Evolutionary conservation across 208 protist species (phyloP).

Genomic region (Lotmaria passim): DNA sequence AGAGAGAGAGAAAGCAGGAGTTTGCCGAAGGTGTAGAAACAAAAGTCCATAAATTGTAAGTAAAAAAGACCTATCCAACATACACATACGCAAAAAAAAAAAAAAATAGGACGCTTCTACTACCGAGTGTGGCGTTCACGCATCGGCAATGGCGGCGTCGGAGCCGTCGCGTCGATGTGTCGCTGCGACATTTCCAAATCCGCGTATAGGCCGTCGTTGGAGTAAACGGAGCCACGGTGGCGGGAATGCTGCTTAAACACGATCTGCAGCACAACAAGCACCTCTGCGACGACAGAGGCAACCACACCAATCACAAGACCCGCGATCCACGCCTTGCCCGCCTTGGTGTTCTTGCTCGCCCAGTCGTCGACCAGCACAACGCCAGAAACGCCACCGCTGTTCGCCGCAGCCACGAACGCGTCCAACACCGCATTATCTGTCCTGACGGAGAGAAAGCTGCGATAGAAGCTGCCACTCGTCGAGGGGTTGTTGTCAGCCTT

Average conservation of each 20-base stretch:
- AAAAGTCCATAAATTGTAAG: too few relatives aligned
- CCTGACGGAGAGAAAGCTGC: conserved; percentile 23
- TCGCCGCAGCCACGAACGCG: conserved; percentile 10
- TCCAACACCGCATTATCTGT: not conserved
- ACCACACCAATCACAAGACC: conserved; percentile 19
- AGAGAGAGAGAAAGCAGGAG: not conserved
- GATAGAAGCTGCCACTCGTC: conserved; percentile 8
- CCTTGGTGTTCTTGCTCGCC: conserved; percentile 1
- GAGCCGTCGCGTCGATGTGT: not conserved
- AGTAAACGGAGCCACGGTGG: conserved; percentile 2
- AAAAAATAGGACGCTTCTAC: not conserved
- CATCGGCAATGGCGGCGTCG: conserved; percentile 11
- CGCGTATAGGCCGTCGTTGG: not conserved
- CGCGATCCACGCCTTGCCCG: conserved; percentile 18
- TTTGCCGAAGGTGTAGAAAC: not conserved
- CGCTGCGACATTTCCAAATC: conserved; percentile 15
- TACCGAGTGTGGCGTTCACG: not conserved
- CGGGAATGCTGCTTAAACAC: conserved; percentile 15
- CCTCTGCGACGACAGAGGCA: not conserved
- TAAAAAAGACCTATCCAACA: too few relatives aligned
- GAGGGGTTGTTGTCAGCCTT: not conserved
- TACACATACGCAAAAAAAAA: not conserved
- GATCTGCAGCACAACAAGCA: conserved; percentile 16
- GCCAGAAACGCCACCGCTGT: conserved; percentile 4
- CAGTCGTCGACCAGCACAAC: conserved; percentile 11